phyloP scores from a whole-genome alignment of 2,329 filamentous ascomycete genomes.

The Colletotrichum gloeosporioides region DNA sequence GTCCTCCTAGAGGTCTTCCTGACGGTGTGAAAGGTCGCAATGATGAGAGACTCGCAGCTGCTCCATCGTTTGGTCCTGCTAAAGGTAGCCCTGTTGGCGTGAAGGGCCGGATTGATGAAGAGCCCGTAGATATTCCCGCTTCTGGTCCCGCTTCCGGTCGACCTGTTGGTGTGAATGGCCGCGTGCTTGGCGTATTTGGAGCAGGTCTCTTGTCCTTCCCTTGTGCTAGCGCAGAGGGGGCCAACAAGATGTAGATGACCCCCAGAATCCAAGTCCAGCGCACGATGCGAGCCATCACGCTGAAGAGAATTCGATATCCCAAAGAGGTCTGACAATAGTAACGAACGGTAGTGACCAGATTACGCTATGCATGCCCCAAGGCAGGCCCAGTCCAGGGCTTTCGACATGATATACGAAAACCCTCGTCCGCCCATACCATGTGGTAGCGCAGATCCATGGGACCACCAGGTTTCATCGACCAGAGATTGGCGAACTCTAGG shows the following conservation, averaged over 20 bases:
- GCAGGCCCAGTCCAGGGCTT: neutral
- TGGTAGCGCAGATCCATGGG: neutral
- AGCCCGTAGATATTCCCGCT: neutral
- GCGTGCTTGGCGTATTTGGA: accelerated
- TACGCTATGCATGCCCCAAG: neutral
- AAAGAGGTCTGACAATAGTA: neutral
- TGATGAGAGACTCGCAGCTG: too few relatives aligned
- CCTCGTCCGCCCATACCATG: neutral
- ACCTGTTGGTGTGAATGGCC: neutral
- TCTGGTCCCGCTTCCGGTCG: neutral
- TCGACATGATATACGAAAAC: neutral
- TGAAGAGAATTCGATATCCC: too few relatives aligned
- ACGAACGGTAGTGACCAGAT: neutral
- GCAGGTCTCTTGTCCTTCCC: neutral
- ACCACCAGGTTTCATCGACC: neutral
- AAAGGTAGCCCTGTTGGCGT: neutral
- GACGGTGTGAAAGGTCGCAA: neutral
- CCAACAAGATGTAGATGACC: neutral
- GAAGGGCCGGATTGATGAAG: neutral
- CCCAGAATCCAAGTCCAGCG: neutral
- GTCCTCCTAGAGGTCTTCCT: neutral
- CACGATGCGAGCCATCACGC: neutral
- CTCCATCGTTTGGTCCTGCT: too few relatives aligned
- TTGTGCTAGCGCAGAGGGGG: neutral
- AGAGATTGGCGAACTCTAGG: neutral